phyloP scores from a whole-genome alignment of 2,329 filamentous ascomycete genomes.

The Pseudogymnoascus sp. region DNA sequence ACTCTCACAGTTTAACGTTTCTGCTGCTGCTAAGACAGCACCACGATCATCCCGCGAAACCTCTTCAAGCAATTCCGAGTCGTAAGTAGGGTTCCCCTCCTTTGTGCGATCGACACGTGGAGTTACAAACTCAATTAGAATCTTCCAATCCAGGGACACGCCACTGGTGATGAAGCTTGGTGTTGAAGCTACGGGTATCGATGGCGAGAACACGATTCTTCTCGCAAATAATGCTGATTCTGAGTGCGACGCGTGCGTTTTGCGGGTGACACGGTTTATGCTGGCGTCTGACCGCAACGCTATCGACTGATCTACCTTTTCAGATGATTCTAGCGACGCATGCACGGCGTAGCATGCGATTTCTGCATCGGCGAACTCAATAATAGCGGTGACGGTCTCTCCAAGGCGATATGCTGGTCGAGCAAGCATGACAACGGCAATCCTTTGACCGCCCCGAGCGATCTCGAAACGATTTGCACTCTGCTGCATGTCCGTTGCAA shows the following conservation, averaged over 20 bases:
- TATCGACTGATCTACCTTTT: conserved; percentile 72
- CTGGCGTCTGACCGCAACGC: conserved; percentile 81
- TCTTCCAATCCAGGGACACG: conserved; percentile 79
- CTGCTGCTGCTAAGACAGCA: conserved; percentile 68
- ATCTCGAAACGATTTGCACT: conserved; percentile 95
- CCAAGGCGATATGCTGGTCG: conserved; percentile 84
- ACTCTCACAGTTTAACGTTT: conserved; percentile 76
- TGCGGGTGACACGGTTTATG: conserved; percentile 79
- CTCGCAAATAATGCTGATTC: conserved; percentile 79
- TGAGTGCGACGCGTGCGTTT: conserved; percentile 68
- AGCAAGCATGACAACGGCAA: conserved; percentile 83
- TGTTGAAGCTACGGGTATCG: conserved; percentile 76
- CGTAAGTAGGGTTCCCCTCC: conserved; percentile 28
- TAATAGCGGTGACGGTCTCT: conserved; percentile 74
- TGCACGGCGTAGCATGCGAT: conserved; percentile 83
- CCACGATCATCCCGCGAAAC: conserved; percentile 74
- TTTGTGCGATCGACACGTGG: conserved; percentile 42
- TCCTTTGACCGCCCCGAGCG: conserved; percentile 81
- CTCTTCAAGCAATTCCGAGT: conserved; percentile 62
- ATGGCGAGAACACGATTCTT: conserved; percentile 71
- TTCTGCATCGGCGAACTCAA: conserved; percentile 74
- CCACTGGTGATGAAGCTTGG: conserved; percentile 91
- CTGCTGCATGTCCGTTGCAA: conserved; percentile 60
- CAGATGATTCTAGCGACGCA: conserved; percentile 76
- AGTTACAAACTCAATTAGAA: conserved; percentile 89